phyloP scores from a whole-genome alignment of 2,329 filamentous ascomycete genomes.

The Daldinia sp. region DNA sequence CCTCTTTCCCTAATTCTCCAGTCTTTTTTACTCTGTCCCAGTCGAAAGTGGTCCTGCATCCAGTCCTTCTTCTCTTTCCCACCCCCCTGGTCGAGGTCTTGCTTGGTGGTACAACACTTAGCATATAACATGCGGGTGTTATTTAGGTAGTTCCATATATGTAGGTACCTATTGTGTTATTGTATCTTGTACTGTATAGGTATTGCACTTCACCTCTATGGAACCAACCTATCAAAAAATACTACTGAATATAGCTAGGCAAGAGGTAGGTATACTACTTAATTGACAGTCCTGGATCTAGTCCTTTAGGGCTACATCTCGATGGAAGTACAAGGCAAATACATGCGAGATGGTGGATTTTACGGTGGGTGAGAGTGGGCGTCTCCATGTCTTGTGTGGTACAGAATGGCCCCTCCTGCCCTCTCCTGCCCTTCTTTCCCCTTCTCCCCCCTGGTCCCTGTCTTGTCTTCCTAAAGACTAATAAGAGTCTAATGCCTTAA shows the following conservation, averaged over 20 bases:
- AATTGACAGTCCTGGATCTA: background rate
- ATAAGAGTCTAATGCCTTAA: slow-evolving; percentile 27
- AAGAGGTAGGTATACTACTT: background rate
- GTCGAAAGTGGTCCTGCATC: background rate
- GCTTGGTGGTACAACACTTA: slow-evolving; percentile 26
- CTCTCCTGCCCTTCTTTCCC: slow-evolving; percentile 6
- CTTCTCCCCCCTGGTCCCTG: slow-evolving; percentile 9
- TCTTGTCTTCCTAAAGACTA: background rate
- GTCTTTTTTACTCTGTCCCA: background rate
- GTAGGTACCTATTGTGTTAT: too few species aligned
- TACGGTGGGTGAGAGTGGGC: slow-evolving; percentile 8
- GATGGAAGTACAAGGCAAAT: slow-evolving; percentile 15
- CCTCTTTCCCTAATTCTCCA: slow-evolving; percentile 3
- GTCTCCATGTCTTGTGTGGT: slow-evolving; percentile 22
- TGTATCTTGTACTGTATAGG: too few species aligned
- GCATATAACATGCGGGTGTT: background rate
- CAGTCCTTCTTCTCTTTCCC: slow-evolving; percentile 14
- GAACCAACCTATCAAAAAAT: too few species aligned
- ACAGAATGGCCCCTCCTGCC: slow-evolving; percentile 11
- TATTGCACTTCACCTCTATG: too few species aligned
- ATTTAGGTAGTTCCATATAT: background rate
- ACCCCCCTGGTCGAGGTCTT: slow-evolving; percentile 22
- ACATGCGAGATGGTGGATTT: slow-evolving; percentile 25
- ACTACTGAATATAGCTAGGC: too few species aligned
- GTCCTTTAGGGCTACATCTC: background rate